phyloP scores from a whole-genome alignment of 768 basidiomycete genomes.

The Fistulinella prunicolor region DNA sequence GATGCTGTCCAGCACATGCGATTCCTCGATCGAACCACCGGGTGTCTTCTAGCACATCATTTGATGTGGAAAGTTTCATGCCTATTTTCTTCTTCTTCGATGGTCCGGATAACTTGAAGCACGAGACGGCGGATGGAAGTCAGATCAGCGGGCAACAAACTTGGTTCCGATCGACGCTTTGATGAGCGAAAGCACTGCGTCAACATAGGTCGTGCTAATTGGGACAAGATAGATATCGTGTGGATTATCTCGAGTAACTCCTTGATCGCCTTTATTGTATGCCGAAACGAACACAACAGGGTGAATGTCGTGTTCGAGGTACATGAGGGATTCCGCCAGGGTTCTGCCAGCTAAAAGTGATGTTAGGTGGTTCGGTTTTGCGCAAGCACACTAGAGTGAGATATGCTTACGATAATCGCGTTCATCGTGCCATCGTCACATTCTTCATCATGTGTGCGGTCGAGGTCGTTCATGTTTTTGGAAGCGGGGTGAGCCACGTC shows the following conservation, averaged over 20 bases:
- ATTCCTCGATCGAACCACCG: conserved; percentile 96
- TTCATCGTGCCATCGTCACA: conserved; percentile 98
- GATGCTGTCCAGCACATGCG: conserved; percentile 80
- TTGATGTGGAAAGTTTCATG: conserved; percentile 95
- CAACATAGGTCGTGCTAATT: conserved; percentile 81
- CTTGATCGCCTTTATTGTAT: conserved; percentile 93
- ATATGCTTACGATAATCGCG: conserved; percentile 91
- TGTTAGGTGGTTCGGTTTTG: not conserved
- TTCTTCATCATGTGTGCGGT: conserved; percentile 97
- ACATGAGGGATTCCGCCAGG: conserved; percentile 88
- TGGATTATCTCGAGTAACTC: conserved; percentile 89
- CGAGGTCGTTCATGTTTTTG: conserved; percentile 99
- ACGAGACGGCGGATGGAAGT: conserved; percentile 97
- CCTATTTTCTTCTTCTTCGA: conserved; percentile 74
- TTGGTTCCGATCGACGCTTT: conserved; percentile 99
- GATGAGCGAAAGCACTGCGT: conserved; percentile 93
- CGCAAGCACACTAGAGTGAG: not conserved
- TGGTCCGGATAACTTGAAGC: conserved; percentile 86
- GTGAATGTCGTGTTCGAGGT: conserved; percentile 95
- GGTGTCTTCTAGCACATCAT: conserved; percentile 96
- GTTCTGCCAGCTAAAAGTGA: conserved; percentile 82
- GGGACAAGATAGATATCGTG: conserved; percentile 84
- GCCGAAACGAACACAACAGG: conserved; percentile 99
- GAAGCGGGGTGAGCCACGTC: conserved; percentile 99
- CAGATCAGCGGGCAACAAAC: conserved; percentile 94